Evolutionary conservation across 305 asterid genomes (phyloP), one percentile per base, ranked within the genome.

Genomic region (Rubia tinctorum): DNA sequence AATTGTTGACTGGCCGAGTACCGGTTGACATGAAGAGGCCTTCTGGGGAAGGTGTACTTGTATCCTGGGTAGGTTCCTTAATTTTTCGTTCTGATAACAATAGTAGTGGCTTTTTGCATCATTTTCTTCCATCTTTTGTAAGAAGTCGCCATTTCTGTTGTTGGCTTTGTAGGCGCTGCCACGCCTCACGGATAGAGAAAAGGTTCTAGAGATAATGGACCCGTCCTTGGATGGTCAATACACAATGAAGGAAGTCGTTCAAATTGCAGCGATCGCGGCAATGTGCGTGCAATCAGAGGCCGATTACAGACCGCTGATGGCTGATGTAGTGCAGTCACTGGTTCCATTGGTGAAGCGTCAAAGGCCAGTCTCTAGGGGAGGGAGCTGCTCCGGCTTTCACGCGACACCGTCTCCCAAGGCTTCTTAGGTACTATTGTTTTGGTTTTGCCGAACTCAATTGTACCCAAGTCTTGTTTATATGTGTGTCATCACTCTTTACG

Each of bases 1-100:
- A 93, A 86, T 76, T 93, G 81, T 86, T 93, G 74, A 87, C 96
- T 0, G 98, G 98, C 17, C 85, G 98, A 81, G 94, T 93, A 71
- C 98, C 98, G 4, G 96, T 93, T 58, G 96, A 93, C 79, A 91
- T 87, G 96, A 90, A 90, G 68, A 88, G 97, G 76, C 85, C 98
- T 66, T 81, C 85, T 0, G 96, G 97, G 8, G 97, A 93, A 84
- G 92, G 89, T 39, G 88, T 90, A 76, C 97, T 93, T 66, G 97
- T 93, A 43, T 84, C 96, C 64, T 93, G 98, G 98, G 98, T 93
- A 80, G 37, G 91, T 79, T 82, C 96, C 95, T 34, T 68, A 93
- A 96, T 14, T 49, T 49, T 49, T n/a, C n/a, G 58, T 51, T 17
- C 53, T 51, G 22, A 51, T 51, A 51, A 51, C 20, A 51, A 17